These are phyloP conservation scores for Eremomyces bilateralis DNA, from an alignment of 495 filamentous ascomycete species.

Conservation along the genomic window DNA sequence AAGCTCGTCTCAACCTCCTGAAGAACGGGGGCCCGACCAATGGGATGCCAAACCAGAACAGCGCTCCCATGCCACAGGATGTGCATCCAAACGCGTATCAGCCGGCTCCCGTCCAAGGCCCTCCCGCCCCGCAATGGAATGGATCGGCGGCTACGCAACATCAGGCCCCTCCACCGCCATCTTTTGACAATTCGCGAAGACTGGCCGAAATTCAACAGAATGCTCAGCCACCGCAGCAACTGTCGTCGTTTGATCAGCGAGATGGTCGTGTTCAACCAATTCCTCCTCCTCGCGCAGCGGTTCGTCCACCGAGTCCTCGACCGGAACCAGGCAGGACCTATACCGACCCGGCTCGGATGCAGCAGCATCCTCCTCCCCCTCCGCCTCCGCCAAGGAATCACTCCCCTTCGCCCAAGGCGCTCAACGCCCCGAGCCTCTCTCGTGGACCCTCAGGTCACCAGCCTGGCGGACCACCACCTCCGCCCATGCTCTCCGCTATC, in stretches of 20 bases:
- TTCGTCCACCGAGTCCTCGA: too few relatives aligned
- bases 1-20: conserved; percentile 74
- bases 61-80: conserved; percentile 54
- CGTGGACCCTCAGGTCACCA: conserved; percentile 32
- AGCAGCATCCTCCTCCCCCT: conserved; percentile 47
- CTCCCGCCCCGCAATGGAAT: conserved; percentile 59
- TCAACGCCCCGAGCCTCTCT: conserved; percentile 37
- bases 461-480: too few relatives aligned
- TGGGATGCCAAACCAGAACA: conserved; percentile 41
- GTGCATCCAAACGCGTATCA: conserved; percentile 36
- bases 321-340: too few relatives aligned
- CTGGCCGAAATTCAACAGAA: conserved; percentile 56
- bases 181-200: conserved; percentile 30
- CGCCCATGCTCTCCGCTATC: too few relatives aligned
- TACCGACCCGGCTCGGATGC: conserved; percentile 45
- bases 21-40: conserved; percentile 52
- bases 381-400: conserved; percentile 25
- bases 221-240: conserved; percentile 38
- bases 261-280: conserved; percentile 40
- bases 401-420: conserved; percentile 41
- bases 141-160: conserved; percentile 37
- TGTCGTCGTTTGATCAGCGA: conserved; percentile 58
- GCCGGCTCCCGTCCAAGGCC: conserved; percentile 30
- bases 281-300: conserved; percentile 32
- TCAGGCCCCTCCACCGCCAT: conserved; percentile 20